Conservation (phyloP, 2,329 filamentous ascomycete genomes). For the Fusarium algeriense region DNA sequence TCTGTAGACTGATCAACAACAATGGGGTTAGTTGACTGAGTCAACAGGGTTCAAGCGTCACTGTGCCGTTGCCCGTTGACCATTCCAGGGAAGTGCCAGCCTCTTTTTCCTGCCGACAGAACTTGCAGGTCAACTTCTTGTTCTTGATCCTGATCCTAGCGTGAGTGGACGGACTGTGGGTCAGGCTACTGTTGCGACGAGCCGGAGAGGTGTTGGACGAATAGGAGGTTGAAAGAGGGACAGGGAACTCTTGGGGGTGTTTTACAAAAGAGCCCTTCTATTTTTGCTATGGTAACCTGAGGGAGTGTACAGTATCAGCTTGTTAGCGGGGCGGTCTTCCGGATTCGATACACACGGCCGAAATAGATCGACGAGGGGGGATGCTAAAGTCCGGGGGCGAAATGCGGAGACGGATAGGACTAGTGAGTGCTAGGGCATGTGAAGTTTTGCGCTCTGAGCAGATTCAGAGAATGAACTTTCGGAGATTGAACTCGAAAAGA, state of each 20-base stretch:
- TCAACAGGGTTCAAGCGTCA: constrained; percentile 3
- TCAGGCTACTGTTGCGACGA: constrained; percentile 41
- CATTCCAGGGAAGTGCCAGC: constrained; percentile 27
- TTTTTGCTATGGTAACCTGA: neutral
- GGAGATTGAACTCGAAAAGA: constrained; percentile 15
- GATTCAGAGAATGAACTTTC: neutral
- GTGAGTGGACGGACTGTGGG: constrained; percentile 17
- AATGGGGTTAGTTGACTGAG: neutral
- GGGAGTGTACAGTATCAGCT: neutral
- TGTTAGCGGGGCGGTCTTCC: constrained; percentile 34
- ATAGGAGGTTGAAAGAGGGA: constrained; percentile 27
- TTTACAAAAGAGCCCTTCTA: constrained; percentile 18
- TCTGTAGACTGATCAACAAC: neutral
- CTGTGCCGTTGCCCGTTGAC: constrained; percentile 14
- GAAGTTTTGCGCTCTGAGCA: constrained; percentile 5
- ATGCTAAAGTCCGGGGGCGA: constrained; percentile 23
- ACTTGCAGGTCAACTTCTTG: constrained; percentile 21
- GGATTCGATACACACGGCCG: constrained; percentile 44
- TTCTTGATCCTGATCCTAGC: constrained; percentile 20
- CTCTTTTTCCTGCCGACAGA: constrained; percentile 5
- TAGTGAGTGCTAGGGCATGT: constrained; percentile 14
- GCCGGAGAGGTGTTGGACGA: constrained; percentile 24
- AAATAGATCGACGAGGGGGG: constrained; percentile 39
- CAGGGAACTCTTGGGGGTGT: constrained; percentile 22
- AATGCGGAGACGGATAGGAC: constrained; percentile 18